Conservation (phyloP, 805 yeast species). For the Ogataea kodamae region DNA sequence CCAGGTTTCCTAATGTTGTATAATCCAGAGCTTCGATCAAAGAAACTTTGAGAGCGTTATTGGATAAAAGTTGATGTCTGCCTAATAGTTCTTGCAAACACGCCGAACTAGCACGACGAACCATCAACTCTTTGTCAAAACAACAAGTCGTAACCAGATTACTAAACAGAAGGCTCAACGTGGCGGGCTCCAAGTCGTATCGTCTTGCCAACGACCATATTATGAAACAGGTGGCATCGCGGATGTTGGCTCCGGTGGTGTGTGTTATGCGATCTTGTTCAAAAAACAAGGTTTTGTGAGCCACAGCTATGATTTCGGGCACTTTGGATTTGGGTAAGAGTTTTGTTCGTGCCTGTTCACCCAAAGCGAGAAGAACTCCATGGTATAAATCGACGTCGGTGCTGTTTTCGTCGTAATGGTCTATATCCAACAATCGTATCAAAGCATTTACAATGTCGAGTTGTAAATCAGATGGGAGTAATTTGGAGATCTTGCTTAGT, state of each 20-base stretch:
- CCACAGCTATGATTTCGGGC: conserved; percentile 34
- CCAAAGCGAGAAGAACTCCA: conserved; percentile 55
- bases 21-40: conserved; percentile 61
- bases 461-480: conserved; percentile 34
- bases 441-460: conserved; percentile 39
- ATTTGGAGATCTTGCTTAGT: conserved; percentile 44
- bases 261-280: conserved; percentile 53
- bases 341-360: conserved; percentile 38
- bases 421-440: conserved; percentile 34
- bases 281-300: conserved; percentile 48
- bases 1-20: conserved; percentile 41
- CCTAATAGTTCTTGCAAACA: conserved; percentile 86
- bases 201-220: conserved; percentile 71
- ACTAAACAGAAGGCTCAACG: conserved; percentile 23
- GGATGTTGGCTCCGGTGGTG: conserved; percentile 60
- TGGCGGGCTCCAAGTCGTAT: conserved; percentile 25
- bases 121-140: conserved; percentile 69
- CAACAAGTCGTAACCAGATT: conserved; percentile 51
- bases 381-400: conserved; percentile 48
- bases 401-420: conserved; percentile 28
- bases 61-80: conserved; percentile 48
- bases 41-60: conserved; percentile 40
- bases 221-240: conserved; percentile 83
- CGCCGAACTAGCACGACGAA: conserved; percentile 81
- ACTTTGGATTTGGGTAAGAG: conserved; percentile 21